These are phyloP conservation scores for Penicillium daleae DNA, from an alignment of 495 filamentous ascomycete genomes.

Conservation along the genomic window DNA sequence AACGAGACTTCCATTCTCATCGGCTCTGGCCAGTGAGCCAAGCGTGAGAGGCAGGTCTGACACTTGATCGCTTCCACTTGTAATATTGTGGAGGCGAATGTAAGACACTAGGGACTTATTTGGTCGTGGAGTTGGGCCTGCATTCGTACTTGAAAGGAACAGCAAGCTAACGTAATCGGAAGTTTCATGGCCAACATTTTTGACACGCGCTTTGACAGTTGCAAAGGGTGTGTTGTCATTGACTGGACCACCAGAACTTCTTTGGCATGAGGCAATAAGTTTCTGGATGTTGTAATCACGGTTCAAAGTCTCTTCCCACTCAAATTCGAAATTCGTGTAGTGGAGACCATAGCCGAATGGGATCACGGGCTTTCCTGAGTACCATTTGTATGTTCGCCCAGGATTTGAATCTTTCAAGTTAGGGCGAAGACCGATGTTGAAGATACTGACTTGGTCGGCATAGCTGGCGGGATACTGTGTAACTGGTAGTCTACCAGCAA, in stretches of 20 bases:
- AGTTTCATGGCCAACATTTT: slow-evolving; percentile 52
- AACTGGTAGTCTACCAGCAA: slow-evolving; percentile 55
- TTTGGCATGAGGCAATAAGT: slow-evolving; percentile 10
- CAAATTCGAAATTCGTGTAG: slow-evolving; percentile 41
- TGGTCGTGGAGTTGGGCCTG: slow-evolving; percentile 58
- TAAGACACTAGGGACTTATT: slow-evolving; percentile 61
- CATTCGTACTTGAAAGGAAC: slow-evolving; percentile 49
- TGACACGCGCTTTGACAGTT: slow-evolving; percentile 37
- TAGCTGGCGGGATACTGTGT: slow-evolving; percentile 59
- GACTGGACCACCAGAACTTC: not conserved
- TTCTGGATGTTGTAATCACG: slow-evolving; percentile 16
- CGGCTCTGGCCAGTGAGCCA: slow-evolving; percentile 56
- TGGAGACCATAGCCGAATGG: slow-evolving; percentile 55
- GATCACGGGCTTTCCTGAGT: slow-evolving; percentile 48
- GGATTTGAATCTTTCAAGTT: slow-evolving; percentile 16
- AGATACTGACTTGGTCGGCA: slow-evolving; percentile 51
- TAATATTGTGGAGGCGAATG: slow-evolving; percentile 47
- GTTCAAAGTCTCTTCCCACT: slow-evolving; percentile 2
- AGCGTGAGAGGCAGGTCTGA: slow-evolving; percentile 51
- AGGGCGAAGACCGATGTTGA: slow-evolving; percentile 55
- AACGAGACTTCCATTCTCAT: slow-evolving; percentile 57
- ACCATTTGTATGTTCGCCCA: slow-evolving; percentile 59
- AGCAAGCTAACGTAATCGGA: slow-evolving; percentile 60
- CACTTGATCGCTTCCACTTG: slow-evolving; percentile 32
- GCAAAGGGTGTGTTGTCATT: slow-evolving; percentile 35